These are phyloP conservation scores for Russula compacta DNA, from an alignment of 768 basidiomycete species.

Conservation along the genomic window DNA sequence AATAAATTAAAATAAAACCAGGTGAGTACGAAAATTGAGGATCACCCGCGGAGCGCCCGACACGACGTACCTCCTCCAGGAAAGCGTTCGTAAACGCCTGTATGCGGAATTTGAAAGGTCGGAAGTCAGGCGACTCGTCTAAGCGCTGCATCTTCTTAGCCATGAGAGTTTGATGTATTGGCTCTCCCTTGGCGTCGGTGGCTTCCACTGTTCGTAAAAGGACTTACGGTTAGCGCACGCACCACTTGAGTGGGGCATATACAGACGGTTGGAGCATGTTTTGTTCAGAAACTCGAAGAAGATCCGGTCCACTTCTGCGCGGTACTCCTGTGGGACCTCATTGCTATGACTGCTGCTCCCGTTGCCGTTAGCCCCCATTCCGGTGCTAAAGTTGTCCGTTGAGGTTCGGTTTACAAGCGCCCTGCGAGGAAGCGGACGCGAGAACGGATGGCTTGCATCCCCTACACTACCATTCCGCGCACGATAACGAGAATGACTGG, in stretches of 20 bases:
- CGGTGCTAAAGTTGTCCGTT: constrained; percentile 22
- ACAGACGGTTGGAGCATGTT: constrained; percentile 83
- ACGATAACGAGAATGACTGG: constrained; percentile 21
- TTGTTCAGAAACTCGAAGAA: constrained; percentile 85
- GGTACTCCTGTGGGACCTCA: constrained; percentile 76
- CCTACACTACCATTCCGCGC: constrained; percentile 14
- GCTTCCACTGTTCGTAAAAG: constrained; percentile 62
- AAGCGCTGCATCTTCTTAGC: constrained; percentile 97
- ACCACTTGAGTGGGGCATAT: constrained; percentile 5
- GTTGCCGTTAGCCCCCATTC: constrained; percentile 19
- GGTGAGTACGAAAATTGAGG: background rate
- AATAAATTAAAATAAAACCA: constrained; percentile 25
- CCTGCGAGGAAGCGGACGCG: constrained; percentile 8
- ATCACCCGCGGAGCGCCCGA: constrained; percentile 11
- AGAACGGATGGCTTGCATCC: constrained; percentile 4
- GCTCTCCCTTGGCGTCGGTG: constrained; percentile 89
- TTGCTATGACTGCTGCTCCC: constrained; percentile 31
- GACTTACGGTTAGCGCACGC: constrained; percentile 17
- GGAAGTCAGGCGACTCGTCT: constrained; percentile 93
- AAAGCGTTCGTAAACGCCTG: constrained; percentile 97
- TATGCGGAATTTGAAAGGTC: constrained; percentile 98
- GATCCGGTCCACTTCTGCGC: constrained; percentile 75
- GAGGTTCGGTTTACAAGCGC: constrained; percentile 21
- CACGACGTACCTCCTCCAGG: constrained; percentile 65
- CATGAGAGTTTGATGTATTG: constrained; percentile 97